Percentiles rank a stretch among this genome's conserved stretches.
Evolutionary conservation across 257 asterid genomes (phyloP).

Genomic region (Salvia hispanica): DNA sequence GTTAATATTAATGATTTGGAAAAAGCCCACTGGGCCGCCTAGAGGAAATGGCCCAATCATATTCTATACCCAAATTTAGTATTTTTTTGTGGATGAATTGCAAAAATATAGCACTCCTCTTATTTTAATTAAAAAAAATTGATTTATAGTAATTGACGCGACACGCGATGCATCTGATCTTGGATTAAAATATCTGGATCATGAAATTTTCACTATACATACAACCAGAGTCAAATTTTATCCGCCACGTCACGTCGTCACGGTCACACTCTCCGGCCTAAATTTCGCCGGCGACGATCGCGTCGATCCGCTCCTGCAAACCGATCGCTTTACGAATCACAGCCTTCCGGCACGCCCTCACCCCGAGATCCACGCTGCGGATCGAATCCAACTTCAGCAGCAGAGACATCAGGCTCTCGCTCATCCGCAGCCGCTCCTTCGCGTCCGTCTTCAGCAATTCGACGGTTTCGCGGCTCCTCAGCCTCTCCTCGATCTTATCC

Average conservation of each 20-base stretch:
- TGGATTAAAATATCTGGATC: too few relatives aligned
- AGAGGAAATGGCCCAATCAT: too few relatives aligned
- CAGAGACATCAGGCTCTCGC: constrained; percentile 71
- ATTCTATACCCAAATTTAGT: too few relatives aligned
- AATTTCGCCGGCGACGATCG: constrained; percentile 32
- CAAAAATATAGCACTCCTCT: too few relatives aligned
- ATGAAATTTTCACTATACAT: too few relatives aligned
- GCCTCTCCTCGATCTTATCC: constrained; percentile 57
- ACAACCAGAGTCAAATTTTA: too few relatives aligned
- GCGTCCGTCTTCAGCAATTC: constrained; percentile 47
- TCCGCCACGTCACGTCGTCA: not conserved
- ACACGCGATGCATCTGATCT: too few relatives aligned
- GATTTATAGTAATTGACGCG: too few relatives aligned
- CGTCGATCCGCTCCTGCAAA: constrained; percentile 70
- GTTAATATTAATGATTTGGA: too few relatives aligned
- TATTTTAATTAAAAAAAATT: too few relatives aligned
- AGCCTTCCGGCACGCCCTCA: constrained; percentile 63
- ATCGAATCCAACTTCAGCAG: constrained; percentile 69
- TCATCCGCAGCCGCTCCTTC: constrained; percentile 65
- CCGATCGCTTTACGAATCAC: constrained; percentile 68
- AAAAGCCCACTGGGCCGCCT: too few relatives aligned
- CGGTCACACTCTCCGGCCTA: constrained; percentile 11
- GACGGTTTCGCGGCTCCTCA: constrained; percentile 37
- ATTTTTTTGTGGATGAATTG: too few relatives aligned
- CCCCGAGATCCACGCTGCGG: constrained; percentile 60